phyloP scores from a whole-genome alignment of 169 alveolate species.

The Eimeria brunetti region DNA sequence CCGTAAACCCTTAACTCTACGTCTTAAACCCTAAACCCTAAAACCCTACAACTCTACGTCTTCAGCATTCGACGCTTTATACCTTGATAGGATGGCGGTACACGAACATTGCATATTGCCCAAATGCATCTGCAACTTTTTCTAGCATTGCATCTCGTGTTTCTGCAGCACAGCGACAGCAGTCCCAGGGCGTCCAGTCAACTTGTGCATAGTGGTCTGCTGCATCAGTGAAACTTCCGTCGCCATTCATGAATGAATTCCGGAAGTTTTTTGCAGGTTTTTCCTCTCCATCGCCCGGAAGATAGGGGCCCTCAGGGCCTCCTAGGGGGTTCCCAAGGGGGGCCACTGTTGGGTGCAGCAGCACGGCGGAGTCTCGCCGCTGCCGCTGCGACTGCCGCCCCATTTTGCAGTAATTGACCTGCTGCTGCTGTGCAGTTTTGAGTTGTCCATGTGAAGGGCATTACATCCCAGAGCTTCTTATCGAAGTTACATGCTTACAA shows the following conservation, averaged over 20 bases:
- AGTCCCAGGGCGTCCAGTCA: conserved; percentile 72
- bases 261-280: background rate
- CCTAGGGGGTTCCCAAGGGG: background rate
- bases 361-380: background rate
- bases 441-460: background rate
- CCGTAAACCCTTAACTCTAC: background rate
- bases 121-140: conserved; percentile 54
- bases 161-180: conserved; percentile 69
- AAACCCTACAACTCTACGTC: background rate
- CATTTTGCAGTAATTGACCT: background rate
- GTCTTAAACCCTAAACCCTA: background rate
- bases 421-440: conserved; percentile 17
- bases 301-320: background rate
- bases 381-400: conserved; percentile 8
- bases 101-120: conserved; percentile 58
- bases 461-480: background rate
- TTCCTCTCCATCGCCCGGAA: background rate
- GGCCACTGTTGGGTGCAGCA: conserved; percentile 33
- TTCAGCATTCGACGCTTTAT: background rate
- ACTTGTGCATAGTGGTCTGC: conserved; percentile 30
- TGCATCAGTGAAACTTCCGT: background rate
- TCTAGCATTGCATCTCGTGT: conserved; percentile 58
- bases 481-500: background rate
- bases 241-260: background rate
- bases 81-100: conserved; percentile 74